These are phyloP conservation scores for Kwoniella sp. DNA, from an alignment of 768 basidiomycete species.

Conservation along the genomic window DNA sequence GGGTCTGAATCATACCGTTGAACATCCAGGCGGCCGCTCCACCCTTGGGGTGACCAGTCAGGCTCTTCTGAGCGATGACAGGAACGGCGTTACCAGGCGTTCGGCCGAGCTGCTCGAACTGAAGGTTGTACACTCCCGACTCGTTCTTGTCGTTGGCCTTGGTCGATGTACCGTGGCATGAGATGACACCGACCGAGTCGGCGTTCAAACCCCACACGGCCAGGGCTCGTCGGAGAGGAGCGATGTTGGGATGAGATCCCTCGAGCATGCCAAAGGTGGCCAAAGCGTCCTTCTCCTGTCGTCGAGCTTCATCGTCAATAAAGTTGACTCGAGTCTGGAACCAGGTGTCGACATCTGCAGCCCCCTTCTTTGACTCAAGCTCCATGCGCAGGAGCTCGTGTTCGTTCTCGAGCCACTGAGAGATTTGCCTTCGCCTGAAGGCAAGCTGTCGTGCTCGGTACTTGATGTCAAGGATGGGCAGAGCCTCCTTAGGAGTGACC, in stretches of 20 bases:
- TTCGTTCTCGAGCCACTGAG: slow-evolving; percentile 89
- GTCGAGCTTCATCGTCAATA: slow-evolving; percentile 82
- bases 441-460: slow-evolving; percentile 90
- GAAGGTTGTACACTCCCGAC: slow-evolving; percentile 91
- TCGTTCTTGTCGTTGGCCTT: slow-evolving; percentile 88
- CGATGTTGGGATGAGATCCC: slow-evolving; percentile 74
- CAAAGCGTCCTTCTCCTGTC: slow-evolving; percentile 90
- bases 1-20: slow-evolving; percentile 80
- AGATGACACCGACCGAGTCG: slow-evolving; percentile 69
- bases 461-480: slow-evolving; percentile 72
- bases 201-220: slow-evolving; percentile 94
- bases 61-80: slow-evolving; percentile 93
- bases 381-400: slow-evolving; percentile 78
- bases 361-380: slow-evolving; percentile 53
- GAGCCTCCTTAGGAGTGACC: slow-evolving; percentile 69
- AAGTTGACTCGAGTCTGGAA: slow-evolving; percentile 70
- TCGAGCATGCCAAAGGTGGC: slow-evolving; percentile 93
- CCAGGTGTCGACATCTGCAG: slow-evolving; percentile 61
- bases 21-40: slow-evolving; percentile 98
- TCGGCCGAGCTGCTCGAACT: slow-evolving; percentile 81
- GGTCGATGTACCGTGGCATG: slow-evolving; percentile 55
- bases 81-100: slow-evolving; percentile 95
- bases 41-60: slow-evolving; percentile 96
- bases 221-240: slow-evolving; percentile 88
- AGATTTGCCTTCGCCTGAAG: slow-evolving; percentile 92